These are phyloP conservation scores for Yarrowia porcina DNA, from an alignment of 805 yeast genomes.

Conservation along the genomic window DNA sequence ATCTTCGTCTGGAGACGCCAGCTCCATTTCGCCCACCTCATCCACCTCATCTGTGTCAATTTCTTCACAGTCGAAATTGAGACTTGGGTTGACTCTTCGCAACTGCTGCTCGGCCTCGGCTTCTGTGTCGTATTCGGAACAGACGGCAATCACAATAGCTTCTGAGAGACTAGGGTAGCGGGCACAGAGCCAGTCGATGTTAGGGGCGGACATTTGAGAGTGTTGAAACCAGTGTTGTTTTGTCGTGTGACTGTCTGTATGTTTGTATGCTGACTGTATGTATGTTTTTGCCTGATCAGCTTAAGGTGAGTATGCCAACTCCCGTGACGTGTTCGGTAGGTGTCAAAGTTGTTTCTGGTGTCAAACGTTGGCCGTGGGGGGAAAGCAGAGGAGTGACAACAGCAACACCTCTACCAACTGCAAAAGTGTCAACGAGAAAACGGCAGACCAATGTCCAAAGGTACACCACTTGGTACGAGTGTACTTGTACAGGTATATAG, in stretches of 20 bases:
- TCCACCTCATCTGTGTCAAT: not conserved
- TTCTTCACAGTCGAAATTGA: not conserved
- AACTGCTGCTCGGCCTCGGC: not conserved
- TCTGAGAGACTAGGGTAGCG: not conserved
- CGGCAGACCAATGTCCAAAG: no score
- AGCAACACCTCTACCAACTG: no score
- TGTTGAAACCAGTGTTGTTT: not conserved
- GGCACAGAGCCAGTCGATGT: slow-evolving; percentile 9
- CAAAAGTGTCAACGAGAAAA: no score
- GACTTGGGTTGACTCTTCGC: not conserved
- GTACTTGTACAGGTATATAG: no score
- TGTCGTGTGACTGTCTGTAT: not conserved
- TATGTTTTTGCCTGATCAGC: no score
- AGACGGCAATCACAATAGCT: not conserved
- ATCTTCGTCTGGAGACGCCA: not conserved
- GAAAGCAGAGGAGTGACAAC: no score
- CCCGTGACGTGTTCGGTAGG: no score
- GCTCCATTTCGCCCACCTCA: not conserved
- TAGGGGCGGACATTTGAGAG: not conserved
- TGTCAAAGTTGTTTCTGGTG: no score
- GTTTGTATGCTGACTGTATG: no score
- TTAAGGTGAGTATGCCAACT: no score
- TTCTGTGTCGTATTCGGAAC: slow-evolving; percentile 3
- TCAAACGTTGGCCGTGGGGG: no score
- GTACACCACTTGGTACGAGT: no score